These are phyloP conservation scores for Fusarium sp. DNA, from an alignment of 2,329 filamentous ascomycete species.

Conservation along the genomic window DNA sequence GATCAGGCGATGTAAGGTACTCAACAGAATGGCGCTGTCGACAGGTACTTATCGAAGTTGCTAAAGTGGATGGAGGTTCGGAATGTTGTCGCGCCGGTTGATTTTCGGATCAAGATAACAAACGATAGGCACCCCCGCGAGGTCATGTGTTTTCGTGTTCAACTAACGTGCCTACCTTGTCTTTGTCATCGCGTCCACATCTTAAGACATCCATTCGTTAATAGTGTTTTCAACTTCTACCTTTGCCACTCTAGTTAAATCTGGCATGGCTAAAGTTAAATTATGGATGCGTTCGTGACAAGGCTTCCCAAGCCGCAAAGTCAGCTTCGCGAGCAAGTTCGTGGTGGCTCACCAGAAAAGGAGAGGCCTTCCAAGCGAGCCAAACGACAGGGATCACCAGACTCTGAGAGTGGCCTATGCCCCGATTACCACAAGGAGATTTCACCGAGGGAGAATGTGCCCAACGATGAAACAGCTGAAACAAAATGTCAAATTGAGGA, in stretches of 20 bases:
- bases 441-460: neutral
- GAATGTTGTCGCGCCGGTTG: slow-evolving; percentile 40
- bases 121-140: slow-evolving; percentile 2
- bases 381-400: slow-evolving; percentile 44
- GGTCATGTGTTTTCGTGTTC: slow-evolving; percentile 57
- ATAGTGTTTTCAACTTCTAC: neutral
- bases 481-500: slow-evolving; percentile 29
- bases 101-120: slow-evolving; percentile 34
- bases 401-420: slow-evolving; percentile 42
- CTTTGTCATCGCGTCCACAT: slow-evolving; percentile 32
- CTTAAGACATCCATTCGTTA: neutral
- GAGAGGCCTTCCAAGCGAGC: slow-evolving; percentile 49
- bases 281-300: slow-evolving; percentile 55
- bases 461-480: slow-evolving; percentile 36
- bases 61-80: neutral
- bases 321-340: slow-evolving; percentile 20
- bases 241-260: neutral
- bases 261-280: slow-evolving; percentile 25
- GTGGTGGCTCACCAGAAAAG: slow-evolving; percentile 10
- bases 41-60: slow-evolving; percentile 7
- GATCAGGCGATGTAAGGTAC: neutral
- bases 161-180: slow-evolving; percentile 25
- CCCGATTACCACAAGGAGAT: slow-evolving; percentile 31
- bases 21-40: slow-evolving; percentile 13
- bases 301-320: slow-evolving; percentile 43